A percentile compares a stretch with the other conserved stretches of the same genome.
These are phyloP conservation scores for Kwoniella shivajii DNA, from an alignment of 1,284 basidiomycete species.

Conservation along the genomic window DNA sequence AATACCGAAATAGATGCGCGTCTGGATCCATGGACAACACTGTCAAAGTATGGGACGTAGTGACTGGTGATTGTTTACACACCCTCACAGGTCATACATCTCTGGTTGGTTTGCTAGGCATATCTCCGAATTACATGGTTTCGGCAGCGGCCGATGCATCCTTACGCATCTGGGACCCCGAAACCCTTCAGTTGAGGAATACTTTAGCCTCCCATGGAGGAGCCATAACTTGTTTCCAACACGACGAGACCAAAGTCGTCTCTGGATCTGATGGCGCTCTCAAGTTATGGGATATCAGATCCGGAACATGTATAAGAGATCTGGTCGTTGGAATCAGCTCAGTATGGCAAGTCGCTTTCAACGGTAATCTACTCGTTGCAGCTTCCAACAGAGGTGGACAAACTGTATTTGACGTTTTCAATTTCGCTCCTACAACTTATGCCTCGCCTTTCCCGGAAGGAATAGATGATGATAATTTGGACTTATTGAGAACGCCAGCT, in stretches of 20 bases:
- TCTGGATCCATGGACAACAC: slow-evolving; percentile 97
- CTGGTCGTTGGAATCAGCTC: slow-evolving; percentile 83
- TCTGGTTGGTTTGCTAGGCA: slow-evolving; percentile 79
- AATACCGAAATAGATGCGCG: slow-evolving; percentile 78
- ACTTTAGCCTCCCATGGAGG: slow-evolving; percentile 84
- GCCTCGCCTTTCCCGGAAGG: slow-evolving; percentile 22
- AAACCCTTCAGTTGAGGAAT: slow-evolving; percentile 73
- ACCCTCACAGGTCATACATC: slow-evolving; percentile 84
- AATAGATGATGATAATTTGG: slow-evolving; percentile 45
- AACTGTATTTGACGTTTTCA: slow-evolving; percentile 59
- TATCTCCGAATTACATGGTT: slow-evolving; percentile 85
- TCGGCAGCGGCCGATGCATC: slow-evolving; percentile 93
- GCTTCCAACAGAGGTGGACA: slow-evolving; percentile 79
- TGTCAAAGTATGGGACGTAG: slow-evolving; percentile 87
- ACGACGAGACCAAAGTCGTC: slow-evolving; percentile 93
- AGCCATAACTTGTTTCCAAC: slow-evolving; percentile 95
- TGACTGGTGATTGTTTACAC: slow-evolving; percentile 74
- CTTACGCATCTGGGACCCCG: slow-evolving; percentile 87
- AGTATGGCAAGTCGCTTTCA: slow-evolving; percentile 95
- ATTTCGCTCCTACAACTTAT: slow-evolving; percentile 38
- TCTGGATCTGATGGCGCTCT: slow-evolving; percentile 92
- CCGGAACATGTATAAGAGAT: slow-evolving; percentile 80
- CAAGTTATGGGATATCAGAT: slow-evolving; percentile 92
- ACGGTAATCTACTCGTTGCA: slow-evolving; percentile 87
- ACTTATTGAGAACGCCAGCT: slow-evolving; percentile 32